Evolutionary conservation across 2,329 filamentous ascomycete genomes (phyloP).

Genomic region (Fusarium sp.): DNA sequence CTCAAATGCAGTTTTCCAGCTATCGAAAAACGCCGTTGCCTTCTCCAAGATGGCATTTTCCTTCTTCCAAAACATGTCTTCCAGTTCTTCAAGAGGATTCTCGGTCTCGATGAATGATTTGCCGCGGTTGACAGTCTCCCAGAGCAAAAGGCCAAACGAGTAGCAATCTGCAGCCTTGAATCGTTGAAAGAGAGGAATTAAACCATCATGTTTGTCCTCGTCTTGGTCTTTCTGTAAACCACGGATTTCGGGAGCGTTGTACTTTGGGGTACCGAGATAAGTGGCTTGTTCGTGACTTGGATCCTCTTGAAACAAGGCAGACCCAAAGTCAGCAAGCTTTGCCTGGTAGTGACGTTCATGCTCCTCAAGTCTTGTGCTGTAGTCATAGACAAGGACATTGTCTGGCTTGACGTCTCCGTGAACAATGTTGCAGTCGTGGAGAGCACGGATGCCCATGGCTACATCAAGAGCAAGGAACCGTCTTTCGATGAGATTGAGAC

Average conservation of each 20-base stretch:
- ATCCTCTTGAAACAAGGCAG: constrained; percentile 7
- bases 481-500: constrained; percentile 5
- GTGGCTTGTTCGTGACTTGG: not conserved
- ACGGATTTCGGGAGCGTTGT: constrained; percentile 18
- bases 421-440: constrained; percentile 17
- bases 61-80: not conserved
- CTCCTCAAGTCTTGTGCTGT: not conserved
- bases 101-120: constrained; percentile 8
- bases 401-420: constrained; percentile 20
- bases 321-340: constrained; percentile 16
- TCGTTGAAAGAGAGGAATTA: not conserved
- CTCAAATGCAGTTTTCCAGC: not conserved
- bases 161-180: constrained; percentile 9
- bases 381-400: constrained; percentile 12
- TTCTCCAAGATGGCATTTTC: not conserved
- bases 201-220: not conserved
- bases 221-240: not conserved
- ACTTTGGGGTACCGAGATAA: constrained; percentile 12
- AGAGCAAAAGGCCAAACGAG: constrained; percentile 8
- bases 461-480: constrained; percentile 12
- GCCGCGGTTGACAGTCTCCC: constrained; percentile 3
- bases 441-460: constrained; percentile 12
- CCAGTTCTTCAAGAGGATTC: not conserved
- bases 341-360: constrained; percentile 12
- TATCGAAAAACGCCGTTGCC: not conserved